These are phyloP conservation scores for Daldinia childiae DNA, from an alignment of 495 filamentous ascomycete genomes.

Conservation along the genomic window DNA sequence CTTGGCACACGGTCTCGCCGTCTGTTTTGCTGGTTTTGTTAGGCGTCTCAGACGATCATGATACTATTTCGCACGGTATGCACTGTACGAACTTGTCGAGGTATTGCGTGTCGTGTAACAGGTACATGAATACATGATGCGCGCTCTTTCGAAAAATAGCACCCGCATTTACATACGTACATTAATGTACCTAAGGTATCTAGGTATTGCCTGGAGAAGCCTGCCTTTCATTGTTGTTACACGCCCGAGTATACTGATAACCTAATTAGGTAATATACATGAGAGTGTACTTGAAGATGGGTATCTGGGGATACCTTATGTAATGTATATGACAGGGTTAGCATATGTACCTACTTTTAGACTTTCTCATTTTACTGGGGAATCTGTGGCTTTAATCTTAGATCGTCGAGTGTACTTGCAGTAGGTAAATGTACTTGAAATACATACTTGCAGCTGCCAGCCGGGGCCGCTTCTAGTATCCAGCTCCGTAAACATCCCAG, in stretches of 20 bases:
- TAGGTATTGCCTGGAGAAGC: neutral
- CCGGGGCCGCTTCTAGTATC: constrained; percentile 35
- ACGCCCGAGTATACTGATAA: neutral
- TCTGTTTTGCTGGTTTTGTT: constrained; percentile 5
- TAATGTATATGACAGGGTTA: constrained; percentile 11
- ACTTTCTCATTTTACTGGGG: constrained; percentile 39
- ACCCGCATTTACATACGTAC: neutral
- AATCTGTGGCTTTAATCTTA: constrained; percentile 44
- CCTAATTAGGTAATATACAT: constrained; percentile 11
- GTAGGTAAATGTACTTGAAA: no score
- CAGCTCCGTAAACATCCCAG: constrained; percentile 46
- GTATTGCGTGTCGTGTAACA: neutral
- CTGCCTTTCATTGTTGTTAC: neutral
- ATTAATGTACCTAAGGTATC: no score
- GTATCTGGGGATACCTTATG: neutral
- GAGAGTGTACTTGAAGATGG: neutral
- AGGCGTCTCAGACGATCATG: constrained; percentile 13
- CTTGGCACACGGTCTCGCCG: constrained; percentile 28
- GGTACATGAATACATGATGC: constrained; percentile 18
- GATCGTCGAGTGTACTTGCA: constrained; percentile 28
- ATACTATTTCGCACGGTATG: constrained; percentile 24
- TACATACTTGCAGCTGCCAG: constrained; percentile 1
- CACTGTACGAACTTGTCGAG: neutral
- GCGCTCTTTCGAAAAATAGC: constrained; percentile 30
- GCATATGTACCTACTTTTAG: constrained; percentile 1